Base-by-base conservation (phyloP, 768 basidiomycete genomes). In the Agrocybe chaxingu region DNA sequence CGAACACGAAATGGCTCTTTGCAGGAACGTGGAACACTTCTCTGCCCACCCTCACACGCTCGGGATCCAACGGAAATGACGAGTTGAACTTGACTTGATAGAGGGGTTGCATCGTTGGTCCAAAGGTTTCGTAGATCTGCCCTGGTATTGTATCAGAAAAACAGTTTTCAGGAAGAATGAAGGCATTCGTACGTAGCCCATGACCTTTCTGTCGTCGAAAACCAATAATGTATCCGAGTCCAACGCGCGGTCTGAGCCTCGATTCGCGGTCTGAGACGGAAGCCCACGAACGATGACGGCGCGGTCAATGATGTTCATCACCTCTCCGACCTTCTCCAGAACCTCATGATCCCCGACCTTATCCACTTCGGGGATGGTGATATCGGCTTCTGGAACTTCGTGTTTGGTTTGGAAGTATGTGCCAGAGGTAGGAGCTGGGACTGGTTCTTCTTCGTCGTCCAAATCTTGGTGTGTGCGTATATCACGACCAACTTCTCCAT, bases 71-170 rank as follows among this genome's bases (percentile, higher is more conserved):
- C 4, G 87, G 81, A 57, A 82, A 85, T 3, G 74, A 64, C 33
- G 81, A 72, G 57, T 77, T 87, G 67, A 95, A 92, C 60, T 84
- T 85, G 55, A 98, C 76, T 58, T 92, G 88, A 64, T 98, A 98
- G 50, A 96, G 72, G 5, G 96, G 96, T 52, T 90, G 86, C 13
- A 80, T 78, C 7, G 95, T 92, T 2, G 96, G 93, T 8, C 96
- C 96, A 68, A 98, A 98, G 0, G 95, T 97, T 70, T 98, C 96
- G 63, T 87, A 90, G 46, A 98, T 75, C 92, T 95, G 65, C 8
- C 56, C 62, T 61, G 52, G 57, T 48, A 50, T 53, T 56, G 50
- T 44, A 53, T 57, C 19, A 41, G 48, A 48, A 40, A 40, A 33
- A 40, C 24, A 24, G 30, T 3, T 38, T 31, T 38, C 52, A 31